These are phyloP conservation scores for Chlorella vulgaris DNA, from an alignment of 139 green algal species.

Conservation along the genomic window DNA sequence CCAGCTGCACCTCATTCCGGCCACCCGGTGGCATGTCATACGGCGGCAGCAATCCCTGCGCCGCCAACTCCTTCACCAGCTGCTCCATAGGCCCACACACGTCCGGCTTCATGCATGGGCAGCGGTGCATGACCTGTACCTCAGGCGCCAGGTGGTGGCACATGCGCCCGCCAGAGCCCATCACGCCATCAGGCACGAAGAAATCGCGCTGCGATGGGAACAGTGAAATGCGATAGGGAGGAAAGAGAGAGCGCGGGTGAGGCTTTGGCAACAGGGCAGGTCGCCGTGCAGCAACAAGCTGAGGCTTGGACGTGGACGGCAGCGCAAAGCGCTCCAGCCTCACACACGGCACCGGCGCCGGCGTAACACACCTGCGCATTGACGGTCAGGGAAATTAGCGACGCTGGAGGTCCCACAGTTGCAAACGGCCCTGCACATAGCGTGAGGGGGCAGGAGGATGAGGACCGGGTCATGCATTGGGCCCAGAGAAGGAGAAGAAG, in stretches of 20 bases:
- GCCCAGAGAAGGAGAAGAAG: no score
- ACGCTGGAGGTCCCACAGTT: no score
- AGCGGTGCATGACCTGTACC: slow-evolving; percentile 57
- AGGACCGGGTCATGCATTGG: no score
- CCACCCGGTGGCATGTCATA: neutral
- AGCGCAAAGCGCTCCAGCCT: neutral
- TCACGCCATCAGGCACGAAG: neutral
- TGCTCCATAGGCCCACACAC: slow-evolving; percentile 48
- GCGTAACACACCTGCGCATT: no score
- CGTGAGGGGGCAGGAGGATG: no score
- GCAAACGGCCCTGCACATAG: no score
- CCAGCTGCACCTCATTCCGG: neutral
- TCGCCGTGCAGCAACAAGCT: neutral
- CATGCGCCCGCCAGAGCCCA: neutral
- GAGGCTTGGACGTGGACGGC: neutral
- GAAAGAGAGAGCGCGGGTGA: neutral
- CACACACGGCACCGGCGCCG: no score
- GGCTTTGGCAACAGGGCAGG: neutral
- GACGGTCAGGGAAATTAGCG: no score
- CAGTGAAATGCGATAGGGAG: neutral
- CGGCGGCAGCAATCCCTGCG: slow-evolving; percentile 32
- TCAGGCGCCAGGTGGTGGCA: neutral
- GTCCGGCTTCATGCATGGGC: slow-evolving; percentile 38
- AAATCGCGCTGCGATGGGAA: slow-evolving; percentile 10
- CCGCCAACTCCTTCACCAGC: slow-evolving; percentile 12